These are phyloP conservation scores for Eleusine indica DNA, from an alignment of 176 grass and related monocot genomes.

Conservation along the genomic window DNA sequence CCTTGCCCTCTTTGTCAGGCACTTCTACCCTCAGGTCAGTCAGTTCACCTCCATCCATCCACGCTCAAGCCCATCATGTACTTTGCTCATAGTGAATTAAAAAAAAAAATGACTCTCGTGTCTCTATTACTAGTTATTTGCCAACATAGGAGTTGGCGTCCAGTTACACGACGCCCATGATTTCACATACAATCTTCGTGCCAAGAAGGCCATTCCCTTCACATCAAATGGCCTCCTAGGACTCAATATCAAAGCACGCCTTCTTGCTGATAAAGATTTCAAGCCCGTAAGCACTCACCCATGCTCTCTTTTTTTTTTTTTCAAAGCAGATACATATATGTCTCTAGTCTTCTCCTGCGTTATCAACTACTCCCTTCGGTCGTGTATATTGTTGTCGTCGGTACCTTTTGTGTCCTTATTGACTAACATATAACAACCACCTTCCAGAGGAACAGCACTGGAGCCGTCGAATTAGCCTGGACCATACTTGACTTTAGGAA, in stretches of 20 bases:
- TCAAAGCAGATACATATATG: not conserved
- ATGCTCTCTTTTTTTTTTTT: not conserved
- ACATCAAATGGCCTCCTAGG: constrained; percentile 42
- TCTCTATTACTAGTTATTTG: constrained; percentile 44
- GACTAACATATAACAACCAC: not conserved
- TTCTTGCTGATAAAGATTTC: constrained; percentile 57
- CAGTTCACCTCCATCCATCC: not conserved
- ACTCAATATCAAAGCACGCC: constrained; percentile 67
- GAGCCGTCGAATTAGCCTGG: constrained; percentile 72
- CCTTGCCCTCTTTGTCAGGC: constrained; percentile 63
- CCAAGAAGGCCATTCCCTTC: constrained; percentile 67
- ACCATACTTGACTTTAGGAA: constrained; percentile 72
- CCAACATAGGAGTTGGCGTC: constrained; percentile 67
- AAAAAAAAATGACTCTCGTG: not conserved
- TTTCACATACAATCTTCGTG: constrained; percentile 61
- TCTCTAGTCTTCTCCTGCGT: not conserved
- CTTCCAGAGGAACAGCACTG: constrained; percentile 49
- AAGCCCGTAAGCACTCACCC: constrained; percentile 50
- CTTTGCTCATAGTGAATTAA: not conserved
- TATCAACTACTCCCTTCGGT: not conserved
- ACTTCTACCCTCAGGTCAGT: constrained; percentile 60
- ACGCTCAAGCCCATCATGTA: not conserved
- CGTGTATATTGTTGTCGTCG: too few species aligned
- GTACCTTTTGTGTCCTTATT: not conserved
- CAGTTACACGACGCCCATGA: constrained; percentile 50